Evolutionary conservation across 116 monocot species (phyloP), one percentile per base, ranked within the genome.

Genomic region (Trichopus zeylanicus): DNA sequence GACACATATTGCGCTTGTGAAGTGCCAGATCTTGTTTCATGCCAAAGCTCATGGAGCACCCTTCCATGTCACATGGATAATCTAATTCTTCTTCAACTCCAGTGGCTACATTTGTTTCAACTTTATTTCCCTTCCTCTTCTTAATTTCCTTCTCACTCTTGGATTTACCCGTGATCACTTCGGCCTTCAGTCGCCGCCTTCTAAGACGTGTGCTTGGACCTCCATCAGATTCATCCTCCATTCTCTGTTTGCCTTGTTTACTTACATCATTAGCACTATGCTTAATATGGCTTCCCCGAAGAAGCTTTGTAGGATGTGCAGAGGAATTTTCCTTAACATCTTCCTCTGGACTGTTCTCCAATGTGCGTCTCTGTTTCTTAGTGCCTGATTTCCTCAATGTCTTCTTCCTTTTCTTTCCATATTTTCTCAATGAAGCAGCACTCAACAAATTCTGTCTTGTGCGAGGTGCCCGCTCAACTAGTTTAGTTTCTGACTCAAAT

Each of bases 1-100:
- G 98, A 67, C 98, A 98, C 21, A 98, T 98, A 29, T 98, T 85
- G 42, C 73, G 70, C 70, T 88, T 91, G 75, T 98, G 98, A 68
- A 85, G 28, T 4, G 73, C 53, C 38, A 98, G 56, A 4, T 91
- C 91, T 12, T 78, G 78, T 60, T 91, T 85, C 18, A 85, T 73
- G 37, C 70, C 30, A 31, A 98, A 98, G 52, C 75, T 88, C 91
- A 98, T 87, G 10, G 72, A 62, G 51, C 98, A 98, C 8, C 88
- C 88, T 16, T 91, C 88, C 1, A 98, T 48, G 51, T 88, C 74
- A 49, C 98, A 98, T 3, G 52, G 15, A 65, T 75, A 85, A 24
- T 77, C 84, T n/a, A 18, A 39, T 48, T 65, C 75, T 8, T 72
- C 81, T 11, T 66, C 73, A 25, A 70, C 60, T 1, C 37, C 48